These are phyloP conservation scores for Mycena floridula DNA, from an alignment of 768 basidiomycete species.

Conservation along the genomic window DNA sequence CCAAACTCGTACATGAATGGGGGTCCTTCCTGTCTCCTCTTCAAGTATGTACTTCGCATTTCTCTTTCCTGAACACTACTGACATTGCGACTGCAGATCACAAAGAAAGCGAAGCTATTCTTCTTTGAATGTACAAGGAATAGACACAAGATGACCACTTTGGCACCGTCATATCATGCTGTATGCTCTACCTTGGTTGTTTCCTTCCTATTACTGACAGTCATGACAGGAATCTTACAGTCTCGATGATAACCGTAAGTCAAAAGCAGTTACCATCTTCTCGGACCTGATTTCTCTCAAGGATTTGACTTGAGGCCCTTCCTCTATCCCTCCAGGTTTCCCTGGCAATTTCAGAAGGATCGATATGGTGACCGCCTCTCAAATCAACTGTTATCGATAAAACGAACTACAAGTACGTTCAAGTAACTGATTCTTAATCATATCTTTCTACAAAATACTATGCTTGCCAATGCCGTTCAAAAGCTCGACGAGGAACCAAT, in stretches of 20 bases:
- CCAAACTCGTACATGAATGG: constrained; percentile 93
- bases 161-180: constrained; percentile 92
- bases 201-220: background rate
- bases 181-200: constrained; percentile 37
- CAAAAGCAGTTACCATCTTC: background rate
- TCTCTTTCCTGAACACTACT: background rate
- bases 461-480: no score
- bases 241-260: constrained; percentile 90
- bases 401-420: no score
- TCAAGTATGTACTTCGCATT: constrained; percentile 45
- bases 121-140: constrained; percentile 97
- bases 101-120: constrained; percentile 95
- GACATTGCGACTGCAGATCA: constrained; percentile 55
- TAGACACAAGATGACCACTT: constrained; percentile 96
- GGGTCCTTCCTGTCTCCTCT: constrained; percentile 75
- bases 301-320: constrained; percentile 96
- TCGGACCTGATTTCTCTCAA: constrained; percentile 23
- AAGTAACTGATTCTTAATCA: no score
- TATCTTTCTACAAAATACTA: no score
- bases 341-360: constrained; percentile 97
- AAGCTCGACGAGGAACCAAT: no score
- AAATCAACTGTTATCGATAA: no score
- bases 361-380: constrained; percentile 71
- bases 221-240: constrained; percentile 80
- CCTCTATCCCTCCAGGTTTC: constrained; percentile 91